Evolutionary conservation across 495 filamentous ascomycete species (phyloP), one percentile per base, ranked within the genome.

Genomic region (Penicillium samsonianum): DNA sequence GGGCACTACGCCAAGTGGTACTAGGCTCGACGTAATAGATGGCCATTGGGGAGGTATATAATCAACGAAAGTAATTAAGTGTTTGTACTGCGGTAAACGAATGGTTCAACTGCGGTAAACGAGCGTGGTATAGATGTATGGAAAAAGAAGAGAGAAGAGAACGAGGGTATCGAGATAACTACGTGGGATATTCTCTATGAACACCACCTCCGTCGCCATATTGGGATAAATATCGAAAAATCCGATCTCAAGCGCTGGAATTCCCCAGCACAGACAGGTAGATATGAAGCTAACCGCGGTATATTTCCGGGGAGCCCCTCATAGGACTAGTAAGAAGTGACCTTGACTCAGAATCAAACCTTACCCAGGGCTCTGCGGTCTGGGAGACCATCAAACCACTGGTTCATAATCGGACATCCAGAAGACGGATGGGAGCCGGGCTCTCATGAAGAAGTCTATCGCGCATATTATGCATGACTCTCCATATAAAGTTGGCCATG

Each of bases 401-500:
- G 45, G 45, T 31, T 31, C 45, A 31, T 1, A 17, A 19, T 22
- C 45, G 9, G n/a, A 31, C 19, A 6, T 11, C 26, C 28, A 31
- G 25, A 4, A 30, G 11, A 30, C 7, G 4, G 22, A 7, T 17
- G 2, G 42, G 23, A 46, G 12, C 6, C 7, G 8, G 43, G 22
- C 43, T 7, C 23, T 17, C 43, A 28, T 10, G 23, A 17, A 26
- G 16, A 3, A 16, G 3, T 28, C 28, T 46, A 46, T 26, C 16
- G 14, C 42, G 42, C 42, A 44, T 22, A 26, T 46, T 31, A 17
- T n/a, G 16, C 23, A 53, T 31, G 26, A 53, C 37, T 42, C 37
- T 43, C 31, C 12, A 33, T 8, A 50, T 22, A 43, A 12, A 43
- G 38, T 53, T 53, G 38, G 5, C 12, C 19, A 33, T 37, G 19